Base-by-base conservation (phyloP, 441 rosid species). In the Erodium trifolium region DNA sequence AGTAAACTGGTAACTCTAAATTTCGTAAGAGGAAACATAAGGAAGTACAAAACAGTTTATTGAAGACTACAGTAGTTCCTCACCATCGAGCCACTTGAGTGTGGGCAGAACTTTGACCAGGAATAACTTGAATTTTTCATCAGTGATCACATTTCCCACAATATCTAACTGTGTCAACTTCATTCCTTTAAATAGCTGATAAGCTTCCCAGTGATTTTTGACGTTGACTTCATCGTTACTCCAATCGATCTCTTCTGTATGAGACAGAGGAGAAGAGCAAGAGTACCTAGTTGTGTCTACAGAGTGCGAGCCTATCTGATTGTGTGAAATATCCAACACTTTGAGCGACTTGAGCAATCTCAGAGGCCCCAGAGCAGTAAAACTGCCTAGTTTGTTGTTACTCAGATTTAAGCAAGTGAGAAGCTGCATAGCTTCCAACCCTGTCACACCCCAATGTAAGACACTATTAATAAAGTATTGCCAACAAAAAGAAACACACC, bases 391-490 rank as follows among this genome's bases (percentile, higher is more conserved):
- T 73, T 76, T 88, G 80, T 93, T 93, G 80, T 80, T 79, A 66
- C 93, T 85, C 84, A 93, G 81, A 75, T 76, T 87, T 81, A 91
- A 77, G 83, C 80, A 72, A 45, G 85, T 66, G 65, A 93, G 93
- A 68, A 89, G 87, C 72, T 89, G 98, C 93, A 91, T 31, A 67
- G 88, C 93, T 80, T 85, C 96, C 85, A 91, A 67, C 65, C 96
- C 98, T 91, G 88, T 68, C 73, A 72, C 37, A 55, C 55, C 29
- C 65, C 3, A 37, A 47, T 53, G 45, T 47, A 17, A 10, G 41
- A 57, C 5, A 45, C 29, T 11, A 3, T 53, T 8, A 53, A 8
- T 73, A 39, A 23, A 23, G 27, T 23, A 23, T 23, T 23, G 27
- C 27, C 27, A 23, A 23, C 27, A 23, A 23, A 23, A 23, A 23